Percentiles rank a stretch among this genome's conserved stretches.
phyloP scores from a whole-genome alignment of 202 grass and related monocot genomes.

The Elaeis oleifera region DNA sequence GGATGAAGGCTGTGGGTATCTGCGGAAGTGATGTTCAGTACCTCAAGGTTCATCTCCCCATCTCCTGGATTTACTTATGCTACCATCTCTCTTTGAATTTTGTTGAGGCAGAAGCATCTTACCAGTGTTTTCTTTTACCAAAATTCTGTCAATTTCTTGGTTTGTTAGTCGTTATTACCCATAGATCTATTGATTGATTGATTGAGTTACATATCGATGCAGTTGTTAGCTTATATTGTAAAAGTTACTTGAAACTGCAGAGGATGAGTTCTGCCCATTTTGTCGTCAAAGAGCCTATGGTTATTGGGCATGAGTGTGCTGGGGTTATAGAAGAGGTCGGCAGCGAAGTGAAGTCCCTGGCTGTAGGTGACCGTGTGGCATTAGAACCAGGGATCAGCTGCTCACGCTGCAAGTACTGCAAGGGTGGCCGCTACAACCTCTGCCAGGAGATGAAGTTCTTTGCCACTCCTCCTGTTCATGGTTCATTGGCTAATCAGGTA shows the following conservation, averaged over 20 bases:
- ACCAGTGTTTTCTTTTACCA: too few relatives aligned
- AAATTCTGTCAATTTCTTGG: too few relatives aligned
- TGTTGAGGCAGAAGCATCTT: too few relatives aligned
- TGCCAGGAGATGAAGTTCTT: conserved; percentile 82
- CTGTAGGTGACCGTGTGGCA: conserved; percentile 58
- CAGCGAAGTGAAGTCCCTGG: conserved; percentile 39
- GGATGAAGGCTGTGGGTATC: too few relatives aligned
- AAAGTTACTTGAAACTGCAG: conserved; percentile 10
- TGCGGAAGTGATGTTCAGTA: too few relatives aligned
- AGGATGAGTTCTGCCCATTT: conserved; percentile 78
- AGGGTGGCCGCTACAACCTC: conserved; percentile 84
- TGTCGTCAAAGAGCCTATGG: conserved; percentile 85
- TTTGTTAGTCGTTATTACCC: too few relatives aligned
- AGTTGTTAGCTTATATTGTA: too few relatives aligned
- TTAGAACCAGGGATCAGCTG: conserved; percentile 80
- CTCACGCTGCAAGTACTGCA: conserved; percentile 80
- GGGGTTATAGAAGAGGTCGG: conserved; percentile 75
- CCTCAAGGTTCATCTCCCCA: too few relatives aligned
- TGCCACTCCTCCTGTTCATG: conserved; percentile 63
- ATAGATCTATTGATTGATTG: too few relatives aligned
- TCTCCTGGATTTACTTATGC: too few relatives aligned
- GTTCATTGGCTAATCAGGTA: conserved; percentile 66
- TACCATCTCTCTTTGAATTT: too few relatives aligned
- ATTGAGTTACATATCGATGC: too few relatives aligned
- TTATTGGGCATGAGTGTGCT: conserved; percentile 91